Base-by-base conservation (phyloP, 2,329 filamentous ascomycete species). In the Pseudogymnoascus destructans region DNA sequence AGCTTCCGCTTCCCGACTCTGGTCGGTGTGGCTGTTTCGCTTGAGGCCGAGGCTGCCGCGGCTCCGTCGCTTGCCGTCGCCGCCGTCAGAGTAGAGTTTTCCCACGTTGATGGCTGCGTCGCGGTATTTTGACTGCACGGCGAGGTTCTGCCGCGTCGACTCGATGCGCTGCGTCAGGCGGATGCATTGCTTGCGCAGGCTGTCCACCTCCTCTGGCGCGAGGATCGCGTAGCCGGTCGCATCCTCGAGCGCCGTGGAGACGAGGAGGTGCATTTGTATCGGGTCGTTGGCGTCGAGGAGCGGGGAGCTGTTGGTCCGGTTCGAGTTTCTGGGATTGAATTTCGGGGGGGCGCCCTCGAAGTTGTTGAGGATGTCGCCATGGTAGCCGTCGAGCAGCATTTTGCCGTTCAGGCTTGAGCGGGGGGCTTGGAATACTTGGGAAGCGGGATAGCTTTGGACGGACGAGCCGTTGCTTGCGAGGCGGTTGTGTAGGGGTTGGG, bases 171-270 rank as follows among this genome's bases (percentile, higher is more conserved):
- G 81, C 23, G 79, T 77, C 55, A 97, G 73, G 33, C 82, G 76
- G 60, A 82, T 80, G 62, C 85, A 81, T 74, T 95, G 89, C 70
- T 90, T 95, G 77, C 97, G 98, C 66, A 97, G 73, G 52, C 82
- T 79, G 64, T 97, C 93, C 27, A 96, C 86, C 72, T 97, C 91
- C 69, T 95, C 90, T 64, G 92, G 87, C 0, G 91, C 89, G 61
- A 98, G 71, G 21, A 98, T 84, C 68, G 92, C 85, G 70, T 85
- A 98, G 65, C 84, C 76, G 67, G 84, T 86, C 74, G 90, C 95
- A 72, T 98, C 93, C 60, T 85, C 81, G 61, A 98, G 81, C 17
- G 93, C 93, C 17, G 89, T 97, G 74, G 97, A 92, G 61, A 93
- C 91, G 60, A 98, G 79, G 52, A 98, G 75, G 70, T 97, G 95